Percentiles rank a stretch among this genome's conserved stretches.
Evolutionary conservation across 1,284 basidiomycete genomes (phyloP).

Genomic region (Leucoagaricus sp.): DNA sequence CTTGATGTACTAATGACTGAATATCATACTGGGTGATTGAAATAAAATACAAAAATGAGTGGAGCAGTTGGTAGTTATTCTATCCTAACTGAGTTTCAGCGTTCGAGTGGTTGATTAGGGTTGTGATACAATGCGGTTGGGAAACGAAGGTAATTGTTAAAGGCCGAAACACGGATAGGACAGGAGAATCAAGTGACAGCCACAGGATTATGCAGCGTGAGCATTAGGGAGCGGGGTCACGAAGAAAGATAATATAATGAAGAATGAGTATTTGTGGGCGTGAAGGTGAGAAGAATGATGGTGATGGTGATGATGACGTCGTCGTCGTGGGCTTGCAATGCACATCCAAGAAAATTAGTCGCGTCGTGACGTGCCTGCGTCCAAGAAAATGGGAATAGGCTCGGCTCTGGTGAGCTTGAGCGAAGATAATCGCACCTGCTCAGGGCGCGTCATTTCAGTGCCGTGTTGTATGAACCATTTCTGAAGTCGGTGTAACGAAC

Average conservation of each 20-base stretch:
- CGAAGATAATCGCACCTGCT: background rate
- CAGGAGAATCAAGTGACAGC: background rate
- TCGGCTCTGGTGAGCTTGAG: background rate
- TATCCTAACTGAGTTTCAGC: conserved; percentile 1
- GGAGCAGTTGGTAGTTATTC: conserved; percentile 1
- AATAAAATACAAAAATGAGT: conserved; percentile 12
- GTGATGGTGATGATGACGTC: no score
- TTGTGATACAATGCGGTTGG: conserved; percentile 1
- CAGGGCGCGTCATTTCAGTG: background rate
- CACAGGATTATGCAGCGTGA: background rate
- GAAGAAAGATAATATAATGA: conserved; percentile 6
- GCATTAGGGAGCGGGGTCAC: background rate
- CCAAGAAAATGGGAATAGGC: background rate
- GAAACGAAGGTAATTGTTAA: background rate
- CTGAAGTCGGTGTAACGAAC: background rate
- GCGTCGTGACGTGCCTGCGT: background rate
- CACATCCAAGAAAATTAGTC: background rate
- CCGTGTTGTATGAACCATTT: background rate
- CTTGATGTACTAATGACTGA: background rate
- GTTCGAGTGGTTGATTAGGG: background rate
- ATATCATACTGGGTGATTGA: background rate
- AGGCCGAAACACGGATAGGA: background rate
- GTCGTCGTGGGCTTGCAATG: background rate
- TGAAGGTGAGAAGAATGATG: no score
- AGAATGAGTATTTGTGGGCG: background rate